phyloP scores from a whole-genome alignment of 78 protist genomes.

The Tieghemostelium lacteum region DNA sequence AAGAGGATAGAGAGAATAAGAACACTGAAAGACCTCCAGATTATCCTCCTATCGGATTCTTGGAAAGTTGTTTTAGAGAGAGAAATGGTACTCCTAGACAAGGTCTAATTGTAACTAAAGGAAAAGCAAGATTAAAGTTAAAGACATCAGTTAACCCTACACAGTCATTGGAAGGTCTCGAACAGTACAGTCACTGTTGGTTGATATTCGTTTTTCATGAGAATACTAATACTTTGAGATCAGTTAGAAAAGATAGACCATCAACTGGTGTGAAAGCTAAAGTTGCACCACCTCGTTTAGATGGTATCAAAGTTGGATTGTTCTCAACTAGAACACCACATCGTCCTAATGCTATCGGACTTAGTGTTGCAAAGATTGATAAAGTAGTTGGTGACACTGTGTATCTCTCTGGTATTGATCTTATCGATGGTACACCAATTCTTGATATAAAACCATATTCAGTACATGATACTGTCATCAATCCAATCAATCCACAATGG shows the following conservation, averaged over 20 bases:
- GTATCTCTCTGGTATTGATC: conserved; percentile 71
- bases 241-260: conserved; percentile 48
- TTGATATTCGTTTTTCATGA: conserved; percentile 81
- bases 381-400: conserved; percentile 62
- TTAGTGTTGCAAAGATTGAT: conserved; percentile 70
- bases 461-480: conserved; percentile 31
- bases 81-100: conserved; percentile 87
- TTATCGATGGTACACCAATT: conserved; percentile 84
- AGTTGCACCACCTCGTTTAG: conserved; percentile 76
- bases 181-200: conserved; percentile 90
- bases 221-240: conserved; percentile 72
- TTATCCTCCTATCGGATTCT: conserved; percentile 79
- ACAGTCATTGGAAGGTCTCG: conserved; percentile 57
- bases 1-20: conserved; percentile 51
- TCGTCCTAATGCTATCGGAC: conserved; percentile 78
- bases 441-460: conserved; percentile 88
- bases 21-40: conserved; percentile 69
- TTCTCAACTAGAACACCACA: conserved; percentile 82
- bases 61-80: conserved; percentile 74
- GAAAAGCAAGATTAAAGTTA: conserved; percentile 34
- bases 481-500: conserved; percentile 61
- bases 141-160: conserved; percentile 26
- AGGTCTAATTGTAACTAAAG: conserved; percentile 74
- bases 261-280: conserved; percentile 73
- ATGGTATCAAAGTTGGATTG: conserved; percentile 75